Percentiles rank a stretch among this genome's conserved stretches.
These are phyloP conservation scores for Nevesoporus exiguus DNA, from an alignment of 768 basidiomycete genomes.

Conservation along the genomic window DNA sequence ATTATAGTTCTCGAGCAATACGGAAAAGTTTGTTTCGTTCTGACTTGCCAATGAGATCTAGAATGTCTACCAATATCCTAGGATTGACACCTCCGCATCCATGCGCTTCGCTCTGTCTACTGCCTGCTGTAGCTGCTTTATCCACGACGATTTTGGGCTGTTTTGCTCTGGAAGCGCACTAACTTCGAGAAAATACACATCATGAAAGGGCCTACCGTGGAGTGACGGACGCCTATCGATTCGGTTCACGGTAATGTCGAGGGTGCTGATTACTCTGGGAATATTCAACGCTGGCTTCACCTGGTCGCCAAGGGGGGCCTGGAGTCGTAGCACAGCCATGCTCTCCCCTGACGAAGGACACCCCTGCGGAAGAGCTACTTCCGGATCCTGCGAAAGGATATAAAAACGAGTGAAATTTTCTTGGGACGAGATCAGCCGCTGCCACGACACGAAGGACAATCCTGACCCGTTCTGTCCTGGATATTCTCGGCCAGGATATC, in stretches of 20 bases:
- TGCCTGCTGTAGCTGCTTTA: constrained; percentile 33
- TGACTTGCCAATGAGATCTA: neutral
- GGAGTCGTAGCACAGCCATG: constrained; percentile 41
- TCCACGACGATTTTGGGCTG: constrained; percentile 26
- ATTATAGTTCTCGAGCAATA: neutral
- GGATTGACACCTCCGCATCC: constrained; percentile 37
- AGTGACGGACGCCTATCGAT: constrained; percentile 65
- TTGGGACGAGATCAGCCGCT: constrained; percentile 23
- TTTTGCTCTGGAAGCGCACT: neutral
- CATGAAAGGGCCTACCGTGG: constrained; percentile 44
- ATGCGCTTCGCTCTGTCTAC: constrained; percentile 32
- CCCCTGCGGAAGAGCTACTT: constrained; percentile 27
- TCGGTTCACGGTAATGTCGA: constrained; percentile 45
- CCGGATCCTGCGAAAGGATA: constrained; percentile 42
- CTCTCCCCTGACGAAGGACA: constrained; percentile 19
- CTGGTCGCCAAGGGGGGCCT: neutral
- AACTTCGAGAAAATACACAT: constrained; percentile 67
- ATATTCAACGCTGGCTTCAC: constrained; percentile 8
- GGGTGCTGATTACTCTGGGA: constrained; percentile 28
- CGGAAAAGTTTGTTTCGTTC: neutral
- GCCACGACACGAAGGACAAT: neutral
- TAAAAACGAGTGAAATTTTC: constrained; percentile 73
- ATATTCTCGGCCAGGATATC: constrained; percentile 60
- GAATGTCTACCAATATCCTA: constrained; percentile 48
- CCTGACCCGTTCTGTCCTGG: constrained; percentile 45